Base-by-base conservation (phyloP, 148 eudicot genomes). In the Pouteria glomerata region DNA sequence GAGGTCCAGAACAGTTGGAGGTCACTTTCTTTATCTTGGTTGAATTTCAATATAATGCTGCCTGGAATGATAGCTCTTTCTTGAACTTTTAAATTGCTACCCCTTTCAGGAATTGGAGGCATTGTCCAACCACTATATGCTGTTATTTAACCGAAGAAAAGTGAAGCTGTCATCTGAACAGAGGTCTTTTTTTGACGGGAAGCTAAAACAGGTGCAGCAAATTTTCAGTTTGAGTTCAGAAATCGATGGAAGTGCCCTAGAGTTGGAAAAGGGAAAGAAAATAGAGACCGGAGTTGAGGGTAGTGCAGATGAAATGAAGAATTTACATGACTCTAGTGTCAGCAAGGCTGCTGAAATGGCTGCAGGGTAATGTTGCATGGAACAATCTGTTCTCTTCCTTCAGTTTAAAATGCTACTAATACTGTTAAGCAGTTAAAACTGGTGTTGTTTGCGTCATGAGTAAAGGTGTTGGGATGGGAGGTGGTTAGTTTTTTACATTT, bases 331-430 rank as follows among this genome's bases (percentile, higher is more conserved):
- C 70, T 77, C 92, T 63, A 96, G 99, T 72, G 85, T 92, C 81
- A 81, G 82, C 45, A 92, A 92, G 84, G 99, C 99, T 82, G 99
- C 99, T 66, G 96, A 96, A 77, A 79, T 96, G 90, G 99, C 96
- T 79, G 90, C 94, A 52, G 99, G 99, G 99, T 96, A 83, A 86
- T 68, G 55, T 61, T 72, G 31, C 42, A 23, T 57, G 51, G 39
- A n/a, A n/a, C n/a, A n/a, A n/a, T n/a, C n/a, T n/a, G n/a, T n/a
- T n/a, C n/a, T n/a, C n/a, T n/a, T n/a, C n/a, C n/a, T n/a, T n/a
- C n/a, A n/a, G n/a, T n/a, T n/a, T n/a, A n/a, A n/a, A n/a, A n/a
- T n/a, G n/a, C n/a, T n/a, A n/a, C n/a, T n/a, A n/a, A n/a, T n/a
- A n/a, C n/a, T n/a, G n/a, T n/a, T n/a, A n/a, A n/a, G n/a, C n/a